A percentile compares a stretch with the other conserved stretches of the same genome.
phyloP scores from a whole-genome alignment of 208 protist genomes.

The Acanthamoeba royreba region DNA sequence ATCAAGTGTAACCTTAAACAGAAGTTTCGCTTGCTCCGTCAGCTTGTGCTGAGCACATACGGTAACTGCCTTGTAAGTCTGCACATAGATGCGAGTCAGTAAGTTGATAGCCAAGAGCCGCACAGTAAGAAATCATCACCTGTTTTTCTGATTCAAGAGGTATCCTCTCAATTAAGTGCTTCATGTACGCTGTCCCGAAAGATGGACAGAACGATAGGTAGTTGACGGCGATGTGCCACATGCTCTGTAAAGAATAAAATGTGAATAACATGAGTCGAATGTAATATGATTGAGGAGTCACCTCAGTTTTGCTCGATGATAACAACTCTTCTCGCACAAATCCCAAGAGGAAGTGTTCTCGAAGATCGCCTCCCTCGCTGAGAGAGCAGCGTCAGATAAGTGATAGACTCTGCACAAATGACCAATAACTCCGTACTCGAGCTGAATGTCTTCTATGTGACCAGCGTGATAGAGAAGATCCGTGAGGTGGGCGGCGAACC shows the following conservation, averaged over 20 bases:
- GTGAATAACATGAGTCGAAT: not conserved
- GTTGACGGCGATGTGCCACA: not conserved
- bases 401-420: too few relatives aligned
- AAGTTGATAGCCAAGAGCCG: too few relatives aligned
- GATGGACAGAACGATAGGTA: constrained; percentile 14
- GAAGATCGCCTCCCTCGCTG: not conserved
- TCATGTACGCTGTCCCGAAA: not conserved
- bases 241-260: not conserved
- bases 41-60: constrained; percentile 38
- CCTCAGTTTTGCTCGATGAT: not conserved
- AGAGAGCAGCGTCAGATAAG: not conserved
- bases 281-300: not conserved
- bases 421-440: not conserved
- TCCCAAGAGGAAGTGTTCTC: not conserved
- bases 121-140: too few relatives aligned
- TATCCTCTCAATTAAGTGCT: not conserved
- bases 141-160: constrained; percentile 33
- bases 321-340: constrained; percentile 34
- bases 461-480: constrained; percentile 20
- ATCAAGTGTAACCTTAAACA: not conserved
- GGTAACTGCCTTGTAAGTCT: not conserved
- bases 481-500: constrained; percentile 24
- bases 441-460: not conserved
- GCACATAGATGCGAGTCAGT: too few relatives aligned
- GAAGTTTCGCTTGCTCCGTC: not conserved